Conservation (phyloP, 257 asterid species). For the Cruciata laevipes region DNA sequence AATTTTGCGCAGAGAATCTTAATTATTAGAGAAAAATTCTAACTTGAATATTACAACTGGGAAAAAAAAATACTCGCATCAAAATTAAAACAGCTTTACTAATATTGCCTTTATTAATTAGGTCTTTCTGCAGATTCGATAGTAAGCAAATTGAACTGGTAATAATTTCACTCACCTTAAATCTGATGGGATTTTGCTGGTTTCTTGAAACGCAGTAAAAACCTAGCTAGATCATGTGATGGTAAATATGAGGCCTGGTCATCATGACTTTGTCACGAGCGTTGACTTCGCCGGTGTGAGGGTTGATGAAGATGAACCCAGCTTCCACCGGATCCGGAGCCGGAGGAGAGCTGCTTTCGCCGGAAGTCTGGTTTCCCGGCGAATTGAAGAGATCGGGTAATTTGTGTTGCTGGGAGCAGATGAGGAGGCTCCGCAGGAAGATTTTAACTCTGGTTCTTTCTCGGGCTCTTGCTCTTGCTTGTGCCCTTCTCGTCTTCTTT, state of each 20-base stretch:
- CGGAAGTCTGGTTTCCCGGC: not conserved
- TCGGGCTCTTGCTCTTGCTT: conserved; percentile 89
- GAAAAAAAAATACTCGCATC: not conserved
- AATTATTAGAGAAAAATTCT: not conserved
- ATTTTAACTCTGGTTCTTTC: conserved; percentile 67
- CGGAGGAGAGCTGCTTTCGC: not conserved
- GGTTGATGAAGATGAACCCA: not conserved
- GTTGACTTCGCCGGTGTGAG: not conserved
- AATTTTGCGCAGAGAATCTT: not conserved
- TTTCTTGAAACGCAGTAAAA: not conserved
- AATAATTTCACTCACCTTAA: not conserved
- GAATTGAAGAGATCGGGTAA: conserved; percentile 1
- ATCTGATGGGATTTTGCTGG: not conserved
- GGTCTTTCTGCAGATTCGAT: not conserved
- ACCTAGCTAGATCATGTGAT: not conserved
- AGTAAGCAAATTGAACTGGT: not conserved
- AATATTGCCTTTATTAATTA: no score
- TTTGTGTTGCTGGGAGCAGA: conserved; percentile 15
- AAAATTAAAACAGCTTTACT: not conserved
- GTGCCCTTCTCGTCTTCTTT: conserved; percentile 63
- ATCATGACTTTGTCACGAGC: not conserved
- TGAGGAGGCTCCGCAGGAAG: conserved; percentile 26
- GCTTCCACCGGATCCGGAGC: not conserved
- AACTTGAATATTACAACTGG: not conserved
- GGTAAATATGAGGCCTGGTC: not conserved